These are phyloP conservation scores for Naematelia aurantialba DNA, from an alignment of 768 basidiomycete species.

Conservation along the genomic window DNA sequence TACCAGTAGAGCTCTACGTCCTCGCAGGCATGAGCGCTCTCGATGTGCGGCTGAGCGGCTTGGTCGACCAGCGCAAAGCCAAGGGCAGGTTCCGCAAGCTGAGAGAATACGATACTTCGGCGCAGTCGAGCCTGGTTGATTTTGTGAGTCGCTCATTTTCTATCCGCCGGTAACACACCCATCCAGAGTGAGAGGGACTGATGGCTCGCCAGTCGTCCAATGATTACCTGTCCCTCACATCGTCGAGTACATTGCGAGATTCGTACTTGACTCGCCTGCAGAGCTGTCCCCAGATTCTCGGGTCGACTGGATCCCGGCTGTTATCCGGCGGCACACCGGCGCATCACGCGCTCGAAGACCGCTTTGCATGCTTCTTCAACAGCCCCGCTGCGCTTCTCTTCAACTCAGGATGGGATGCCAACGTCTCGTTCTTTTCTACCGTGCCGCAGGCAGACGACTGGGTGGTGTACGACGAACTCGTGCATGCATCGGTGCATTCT, in stretches of 20 bases:
- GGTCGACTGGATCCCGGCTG: slow-evolving; percentile 82
- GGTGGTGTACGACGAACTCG: slow-evolving; percentile 76
- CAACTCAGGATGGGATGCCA: slow-evolving; percentile 92
- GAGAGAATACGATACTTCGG: slow-evolving; percentile 30
- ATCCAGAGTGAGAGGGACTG: neutral
- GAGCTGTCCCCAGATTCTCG: slow-evolving; percentile 62
- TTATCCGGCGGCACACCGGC: slow-evolving; percentile 66
- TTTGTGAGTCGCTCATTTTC: slow-evolving; percentile 31
- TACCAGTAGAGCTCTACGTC: too few relatives aligned
- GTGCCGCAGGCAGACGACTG: slow-evolving; percentile 74
- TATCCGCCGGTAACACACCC: neutral
- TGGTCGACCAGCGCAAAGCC: slow-evolving; percentile 33
- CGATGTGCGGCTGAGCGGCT: slow-evolving; percentile 24
- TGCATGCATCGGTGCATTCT: slow-evolving; percentile 88
- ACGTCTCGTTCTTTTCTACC: slow-evolving; percentile 76
- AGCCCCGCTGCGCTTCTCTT: slow-evolving; percentile 70
- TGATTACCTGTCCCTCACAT: slow-evolving; percentile 81
- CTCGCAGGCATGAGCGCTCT: slow-evolving; percentile 15
- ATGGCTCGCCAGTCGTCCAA: slow-evolving; percentile 60
- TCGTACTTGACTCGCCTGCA: slow-evolving; percentile 60
- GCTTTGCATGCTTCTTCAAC: slow-evolving; percentile 64
- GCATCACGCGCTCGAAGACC: slow-evolving; percentile 68
- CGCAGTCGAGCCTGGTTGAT: slow-evolving; percentile 25
- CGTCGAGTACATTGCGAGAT: slow-evolving; percentile 58
- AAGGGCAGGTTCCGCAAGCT: slow-evolving; percentile 38